Conservation (phyloP, 2,329 filamentous ascomycete species). For the Allantophomopsis lycopodina region DNA sequence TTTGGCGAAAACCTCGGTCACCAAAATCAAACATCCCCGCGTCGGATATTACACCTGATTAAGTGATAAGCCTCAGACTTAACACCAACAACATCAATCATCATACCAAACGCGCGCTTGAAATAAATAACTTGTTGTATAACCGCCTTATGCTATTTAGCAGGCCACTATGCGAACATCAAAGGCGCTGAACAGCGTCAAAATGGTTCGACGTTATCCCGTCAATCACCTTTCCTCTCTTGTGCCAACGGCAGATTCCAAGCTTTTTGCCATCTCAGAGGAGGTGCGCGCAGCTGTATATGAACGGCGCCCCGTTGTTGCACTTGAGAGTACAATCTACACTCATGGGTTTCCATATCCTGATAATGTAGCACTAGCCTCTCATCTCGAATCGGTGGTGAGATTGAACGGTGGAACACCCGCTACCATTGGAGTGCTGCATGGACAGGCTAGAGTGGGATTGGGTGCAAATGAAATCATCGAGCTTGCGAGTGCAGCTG, state of each 20-base stretch:
- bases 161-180: too few species aligned
- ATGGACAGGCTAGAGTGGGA: conserved; percentile 73
- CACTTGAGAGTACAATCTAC: conserved; percentile 92
- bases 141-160: too few species aligned
- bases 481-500: conserved; percentile 51
- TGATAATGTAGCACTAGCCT: conserved; percentile 59
- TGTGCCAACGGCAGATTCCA: neutral
- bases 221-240: too few species aligned
- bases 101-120: too few species aligned
- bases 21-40: too few species aligned
- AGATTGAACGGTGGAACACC: conserved; percentile 72
- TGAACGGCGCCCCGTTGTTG: conserved; percentile 70
- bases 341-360: conserved; percentile 79
- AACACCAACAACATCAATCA: too few species aligned
- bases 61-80: too few species aligned
- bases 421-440: conserved; percentile 79
- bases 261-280: conserved; percentile 5
- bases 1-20: too few species aligned
- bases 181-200: too few species aligned
- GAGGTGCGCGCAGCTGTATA: conserved; percentile 70
- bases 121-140: too few species aligned
- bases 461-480: conserved; percentile 59
- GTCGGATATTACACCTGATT: too few species aligned
- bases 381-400: conserved; percentile 67
- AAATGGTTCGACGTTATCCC: too few species aligned